Conservation (phyloP, 176 grass and related monocot species). For the Guadua angustifolia region DNA sequence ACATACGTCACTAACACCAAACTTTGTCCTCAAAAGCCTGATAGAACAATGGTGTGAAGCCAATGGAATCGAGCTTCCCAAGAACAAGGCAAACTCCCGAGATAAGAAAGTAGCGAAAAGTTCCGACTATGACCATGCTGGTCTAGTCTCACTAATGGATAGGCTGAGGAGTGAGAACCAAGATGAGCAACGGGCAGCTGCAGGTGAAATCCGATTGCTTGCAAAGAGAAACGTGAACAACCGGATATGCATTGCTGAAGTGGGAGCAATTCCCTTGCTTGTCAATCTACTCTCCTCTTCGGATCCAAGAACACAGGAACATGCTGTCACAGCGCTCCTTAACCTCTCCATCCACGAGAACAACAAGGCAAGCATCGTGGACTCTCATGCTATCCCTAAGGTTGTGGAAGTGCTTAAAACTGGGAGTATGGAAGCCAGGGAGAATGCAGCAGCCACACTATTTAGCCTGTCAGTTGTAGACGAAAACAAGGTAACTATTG, state of each 20-base stretch:
- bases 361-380: conserved; percentile 84
- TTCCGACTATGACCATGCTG: conserved; percentile 68
- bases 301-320: conserved; percentile 84
- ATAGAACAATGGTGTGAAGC: conserved; percentile 96
- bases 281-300: conserved; percentile 80
- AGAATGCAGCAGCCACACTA: conserved; percentile 90
- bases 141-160: conserved; percentile 66
- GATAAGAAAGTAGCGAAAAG: conserved; percentile 62
- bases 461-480: conserved; percentile 94
- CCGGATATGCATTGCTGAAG: conserved; percentile 85
- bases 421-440: conserved; percentile 94
- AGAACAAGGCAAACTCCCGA: conserved; percentile 52
- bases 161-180: conserved; percentile 66
- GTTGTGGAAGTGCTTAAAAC: conserved; percentile 86
- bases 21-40: conserved; percentile 92
- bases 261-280: conserved; percentile 79
- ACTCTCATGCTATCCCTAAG: conserved; percentile 75
- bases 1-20: conserved; percentile 74
- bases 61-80: conserved; percentile 84
- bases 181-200: conserved; percentile 81
- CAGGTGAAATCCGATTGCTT: conserved; percentile 89
- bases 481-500: conserved; percentile 83
- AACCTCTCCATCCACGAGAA: conserved; percentile 94
- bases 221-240: conserved; percentile 96
- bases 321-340: conserved; percentile 88